A percentile compares a stretch with the other conserved stretches of the same genome.
Conservation (phyloP, 768 basidiomycete genomes). For the Psilocybe cubensis region DNA sequence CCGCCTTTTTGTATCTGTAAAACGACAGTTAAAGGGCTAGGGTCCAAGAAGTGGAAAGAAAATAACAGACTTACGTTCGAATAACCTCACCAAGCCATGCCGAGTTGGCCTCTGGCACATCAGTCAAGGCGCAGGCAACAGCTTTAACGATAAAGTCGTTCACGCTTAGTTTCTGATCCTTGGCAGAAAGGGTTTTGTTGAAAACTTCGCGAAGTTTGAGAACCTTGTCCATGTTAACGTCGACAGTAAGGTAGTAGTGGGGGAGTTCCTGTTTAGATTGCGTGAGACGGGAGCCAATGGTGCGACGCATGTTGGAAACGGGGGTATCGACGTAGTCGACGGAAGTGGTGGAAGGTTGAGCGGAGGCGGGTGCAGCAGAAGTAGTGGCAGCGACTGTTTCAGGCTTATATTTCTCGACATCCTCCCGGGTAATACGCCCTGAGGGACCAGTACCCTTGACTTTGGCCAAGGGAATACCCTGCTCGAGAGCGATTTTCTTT, state of each 20-base stretch:
- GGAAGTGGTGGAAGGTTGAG: constrained; percentile 52
- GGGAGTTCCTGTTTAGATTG: constrained; percentile 96
- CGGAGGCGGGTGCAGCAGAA: constrained; percentile 46
- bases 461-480: constrained; percentile 86
- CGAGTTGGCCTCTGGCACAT: constrained; percentile 97
- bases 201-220: constrained; percentile 94
- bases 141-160: constrained; percentile 99
- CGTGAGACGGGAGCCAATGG: constrained; percentile 86
- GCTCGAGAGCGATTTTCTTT: constrained; percentile 95
- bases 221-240: constrained; percentile 96
- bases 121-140: constrained; percentile 84
- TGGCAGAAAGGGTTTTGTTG: constrained; percentile 85
- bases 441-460: constrained; percentile 93
- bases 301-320: constrained; percentile 91
- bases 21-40: constrained; percentile 1
- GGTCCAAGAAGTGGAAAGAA: neutral
- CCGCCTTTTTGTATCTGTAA: constrained; percentile 89
- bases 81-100: constrained; percentile 97
- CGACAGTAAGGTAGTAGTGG: constrained; percentile 95
- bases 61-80: constrained; percentile 74
- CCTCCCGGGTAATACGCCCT: constrained; percentile 92
- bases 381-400: constrained; percentile 43
- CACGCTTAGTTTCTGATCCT: constrained; percentile 96
- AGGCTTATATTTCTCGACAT: constrained; percentile 88
- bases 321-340: constrained; percentile 87